Evolutionary conservation across 106 monocot genomes (phyloP), one percentile per base, ranked within the genome.

Genomic region (Vanilla planifolia): DNA sequence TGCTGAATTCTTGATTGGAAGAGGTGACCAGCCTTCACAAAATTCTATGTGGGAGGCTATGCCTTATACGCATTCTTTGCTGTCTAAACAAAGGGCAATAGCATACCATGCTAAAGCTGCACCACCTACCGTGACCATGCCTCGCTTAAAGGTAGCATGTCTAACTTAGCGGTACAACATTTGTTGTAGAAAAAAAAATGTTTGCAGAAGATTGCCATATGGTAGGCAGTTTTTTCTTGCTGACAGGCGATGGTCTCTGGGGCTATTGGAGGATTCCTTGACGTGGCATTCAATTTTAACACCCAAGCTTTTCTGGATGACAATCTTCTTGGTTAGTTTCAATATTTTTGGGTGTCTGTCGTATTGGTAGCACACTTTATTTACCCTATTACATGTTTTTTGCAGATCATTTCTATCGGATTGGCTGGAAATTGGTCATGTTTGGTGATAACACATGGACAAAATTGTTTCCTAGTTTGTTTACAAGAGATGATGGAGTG

Each of bases 41-140:
- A 81, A 75, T 53, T 61, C 43, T 13, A 71, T 87, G 71, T 50
- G 67, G 36, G 81, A 91, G 40, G 70, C 87, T 15, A 98, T 98
- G 91, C 91, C 84, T 11, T 98, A 87, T 65, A 98, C 96, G 8
- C 91, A 85, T 43, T 71, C 64, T 77, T 75, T 98, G 46, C 56
- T 98, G 46, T 75, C 75, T 25, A 73, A 62, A 61, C 68, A 76
- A 51, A 77, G 48, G 56, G 96, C 91, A 16, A 66, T 55, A 62
- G 96, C 66, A 20, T 98, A 81, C 67, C 91, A 85, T 75, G 87
- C 91, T 77, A 81, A 85, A 75, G 96, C 96, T 72, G 96, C 91
- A 48, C 87, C 96, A 64, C 96, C 96, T 29, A 98, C 96, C 39
- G 96, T 98, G 29, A 98, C 96, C 11, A 98, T 98, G 96, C 96